These are phyloP conservation scores for Thermothielavioides terrestris DNA, from an alignment of 495 filamentous ascomycete genomes.

Conservation along the genomic window DNA sequence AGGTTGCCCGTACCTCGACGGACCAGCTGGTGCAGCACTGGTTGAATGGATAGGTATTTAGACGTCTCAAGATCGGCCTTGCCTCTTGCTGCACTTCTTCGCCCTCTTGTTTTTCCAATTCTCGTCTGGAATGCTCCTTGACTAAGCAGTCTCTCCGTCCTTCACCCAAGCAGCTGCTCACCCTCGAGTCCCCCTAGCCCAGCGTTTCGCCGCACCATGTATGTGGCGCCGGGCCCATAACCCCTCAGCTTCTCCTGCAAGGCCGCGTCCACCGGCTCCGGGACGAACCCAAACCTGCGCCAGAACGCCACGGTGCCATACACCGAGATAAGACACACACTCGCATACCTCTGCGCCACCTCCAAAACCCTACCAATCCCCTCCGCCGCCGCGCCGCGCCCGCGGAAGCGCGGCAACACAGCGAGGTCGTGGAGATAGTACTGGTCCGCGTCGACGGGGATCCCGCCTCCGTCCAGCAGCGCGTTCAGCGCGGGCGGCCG, in stretches of 20 bases:
- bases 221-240: slow-evolving; percentile 26
- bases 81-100: too few species aligned
- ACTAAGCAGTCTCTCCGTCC: too few species aligned
- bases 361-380: slow-evolving; percentile 10
- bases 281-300: slow-evolving; percentile 27
- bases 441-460: slow-evolving; percentile 22
- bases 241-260: slow-evolving; percentile 21
- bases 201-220: slow-evolving; percentile 12
- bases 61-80: too few species aligned
- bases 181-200: too few species aligned
- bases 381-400: slow-evolving; percentile 17
- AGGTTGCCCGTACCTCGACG: too few species aligned
- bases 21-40: too few species aligned
- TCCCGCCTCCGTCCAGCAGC: slow-evolving; percentile 22
- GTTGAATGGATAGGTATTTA: too few species aligned
- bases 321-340: slow-evolving; percentile 26
- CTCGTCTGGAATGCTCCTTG: too few species aligned
- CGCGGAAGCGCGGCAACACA: slow-evolving; percentile 21
- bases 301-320: slow-evolving; percentile 29
- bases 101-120: too few species aligned
- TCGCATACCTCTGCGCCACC: slow-evolving; percentile 16
- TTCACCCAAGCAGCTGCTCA: too few species aligned
- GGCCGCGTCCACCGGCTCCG: slow-evolving; percentile 7
- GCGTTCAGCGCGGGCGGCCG: slow-evolving; percentile 27
- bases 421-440: slow-evolving; percentile 36